Percentiles rank a stretch among this genome's conserved stretches.
Conservation (phyloP, 257 asterid species). For the Capsicum pubescens region DNA sequence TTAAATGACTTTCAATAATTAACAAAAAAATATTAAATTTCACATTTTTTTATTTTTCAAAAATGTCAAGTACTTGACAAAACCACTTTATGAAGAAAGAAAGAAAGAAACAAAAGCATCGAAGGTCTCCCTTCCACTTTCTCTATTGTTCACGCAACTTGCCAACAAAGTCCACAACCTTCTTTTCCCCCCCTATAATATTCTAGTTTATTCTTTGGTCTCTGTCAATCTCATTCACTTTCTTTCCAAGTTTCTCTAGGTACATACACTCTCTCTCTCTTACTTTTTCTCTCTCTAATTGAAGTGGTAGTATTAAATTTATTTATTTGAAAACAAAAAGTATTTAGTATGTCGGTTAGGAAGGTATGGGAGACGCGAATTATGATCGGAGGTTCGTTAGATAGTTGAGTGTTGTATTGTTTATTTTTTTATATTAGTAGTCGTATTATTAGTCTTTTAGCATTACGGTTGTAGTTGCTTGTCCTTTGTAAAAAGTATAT, state of each 20-base stretch:
- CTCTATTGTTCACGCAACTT: neutral
- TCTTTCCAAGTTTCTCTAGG: neutral
- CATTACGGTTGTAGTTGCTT: too few relatives aligned
- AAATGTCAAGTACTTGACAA: neutral
- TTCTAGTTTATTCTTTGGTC: neutral
- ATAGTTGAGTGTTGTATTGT: too few relatives aligned
- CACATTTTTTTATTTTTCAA: neutral
- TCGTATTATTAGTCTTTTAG: too few relatives aligned
- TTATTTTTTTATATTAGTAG: too few relatives aligned
- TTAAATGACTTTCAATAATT: too few relatives aligned
- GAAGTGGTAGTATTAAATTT: too few relatives aligned
- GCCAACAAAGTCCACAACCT: neutral
- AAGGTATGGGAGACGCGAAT: too few relatives aligned
- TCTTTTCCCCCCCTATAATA: neutral
- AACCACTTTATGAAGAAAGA: neutral
- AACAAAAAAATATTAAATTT: too few relatives aligned
- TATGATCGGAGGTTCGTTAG: too few relatives aligned
- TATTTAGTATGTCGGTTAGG: neutral
- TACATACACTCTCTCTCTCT: neutral
- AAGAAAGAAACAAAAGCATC: neutral
- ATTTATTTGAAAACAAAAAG: too few relatives aligned
- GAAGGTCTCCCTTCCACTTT: slow-evolving; percentile 13
- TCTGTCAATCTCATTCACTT: slow-evolving; percentile 13
- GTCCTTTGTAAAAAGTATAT: too few relatives aligned
- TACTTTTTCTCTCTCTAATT: neutral